A percentile compares a stretch with the other conserved stretches of the same genome.
Conservation (phyloP, 169 alveolate genomes). For the Plasmodium adleri region DNA sequence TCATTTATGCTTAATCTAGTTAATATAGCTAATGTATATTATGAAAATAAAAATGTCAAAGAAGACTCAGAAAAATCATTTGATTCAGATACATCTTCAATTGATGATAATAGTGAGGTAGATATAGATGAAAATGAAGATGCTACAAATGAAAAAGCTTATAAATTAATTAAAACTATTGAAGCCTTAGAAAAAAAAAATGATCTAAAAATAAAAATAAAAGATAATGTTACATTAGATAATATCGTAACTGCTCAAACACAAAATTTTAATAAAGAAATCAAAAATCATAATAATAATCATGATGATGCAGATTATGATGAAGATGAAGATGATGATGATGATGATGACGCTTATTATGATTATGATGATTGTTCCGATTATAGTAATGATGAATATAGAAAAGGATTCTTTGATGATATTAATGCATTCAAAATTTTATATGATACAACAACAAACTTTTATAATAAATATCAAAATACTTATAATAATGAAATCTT, state of each 20-base stretch:
- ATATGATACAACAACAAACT: conserved; percentile 35
- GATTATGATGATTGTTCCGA: conserved; percentile 68
- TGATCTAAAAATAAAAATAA: conserved; percentile 49
- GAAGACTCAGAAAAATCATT: conserved; percentile 41
- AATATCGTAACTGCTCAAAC: conserved; percentile 15
- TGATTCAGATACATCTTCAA: conserved; percentile 60
- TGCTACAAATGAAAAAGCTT: conserved; percentile 72
- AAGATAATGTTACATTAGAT: conserved; percentile 33
- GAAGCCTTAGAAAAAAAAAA: conserved; percentile 75
- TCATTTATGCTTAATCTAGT: conserved; percentile 34
- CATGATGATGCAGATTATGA: conserved; percentile 7
- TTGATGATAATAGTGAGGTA: conserved; percentile 62
- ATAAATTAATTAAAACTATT: conserved; percentile 66
- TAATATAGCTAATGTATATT: conserved; percentile 41
- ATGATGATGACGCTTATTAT: conserved; percentile 43
- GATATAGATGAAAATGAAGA: conserved; percentile 75
- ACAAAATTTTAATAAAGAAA: conserved; percentile 3
- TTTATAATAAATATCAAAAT: conserved; percentile 46
- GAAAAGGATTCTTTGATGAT: conserved; percentile 71
- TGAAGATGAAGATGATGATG: conserved; percentile 50
- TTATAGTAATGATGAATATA: conserved; percentile 58
- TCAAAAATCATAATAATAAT: not conserved
- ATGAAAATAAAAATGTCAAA: conserved; percentile 36
- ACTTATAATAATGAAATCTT: conserved; percentile 32
- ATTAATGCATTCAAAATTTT: conserved; percentile 56